A percentile compares a stretch with the other conserved stretches of the same genome.
Evolutionary conservation across 129 eudicot genomes (phyloP).

Genomic region (Centrapalus pauciflorus): DNA sequence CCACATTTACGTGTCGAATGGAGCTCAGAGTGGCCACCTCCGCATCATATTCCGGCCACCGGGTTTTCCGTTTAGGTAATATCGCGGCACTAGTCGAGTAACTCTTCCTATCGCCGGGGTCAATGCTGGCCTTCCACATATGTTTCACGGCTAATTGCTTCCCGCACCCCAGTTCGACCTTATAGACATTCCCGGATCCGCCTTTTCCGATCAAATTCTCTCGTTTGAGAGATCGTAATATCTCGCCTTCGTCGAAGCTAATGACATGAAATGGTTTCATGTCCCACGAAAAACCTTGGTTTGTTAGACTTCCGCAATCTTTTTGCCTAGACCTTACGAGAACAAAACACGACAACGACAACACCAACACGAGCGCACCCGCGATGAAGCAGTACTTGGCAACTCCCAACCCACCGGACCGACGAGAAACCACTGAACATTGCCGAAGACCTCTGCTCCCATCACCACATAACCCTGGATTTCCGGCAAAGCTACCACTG

Average conservation of each 20-base stretch:
- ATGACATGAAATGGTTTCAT: constrained; percentile 54
- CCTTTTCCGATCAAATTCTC: constrained; percentile 60
- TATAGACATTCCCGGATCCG: constrained; percentile 61
- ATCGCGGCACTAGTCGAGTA: constrained; percentile 30
- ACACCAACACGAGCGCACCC: constrained; percentile 28
- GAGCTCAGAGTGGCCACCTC: constrained; percentile 61
- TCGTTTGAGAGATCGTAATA: constrained; percentile 35
- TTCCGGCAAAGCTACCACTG: constrained; percentile 42
- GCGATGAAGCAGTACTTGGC: constrained; percentile 36
- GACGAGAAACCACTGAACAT: constrained; percentile 34
- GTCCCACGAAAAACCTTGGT: constrained; percentile 40
- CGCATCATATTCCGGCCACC: constrained; percentile 53
- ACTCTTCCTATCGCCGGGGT: constrained; percentile 25
- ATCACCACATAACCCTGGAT: constrained; percentile 51
- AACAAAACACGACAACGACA: constrained; percentile 26
- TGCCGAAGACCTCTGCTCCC: constrained; percentile 18
- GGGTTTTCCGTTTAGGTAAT: constrained; percentile 28
- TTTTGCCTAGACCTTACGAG: constrained; percentile 19
- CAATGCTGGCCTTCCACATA: constrained; percentile 39
- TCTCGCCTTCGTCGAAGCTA: constrained; percentile 45
- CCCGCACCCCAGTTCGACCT: constrained; percentile 43
- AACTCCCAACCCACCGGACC: constrained; percentile 23
- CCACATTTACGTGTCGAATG: constrained; percentile 63
- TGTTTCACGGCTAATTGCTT: constrained; percentile 57
- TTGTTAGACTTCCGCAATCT: not conserved